phyloP scores from a whole-genome alignment of 768 basidiomycete genomes.

The Phlebiopsis flavidoalba region DNA sequence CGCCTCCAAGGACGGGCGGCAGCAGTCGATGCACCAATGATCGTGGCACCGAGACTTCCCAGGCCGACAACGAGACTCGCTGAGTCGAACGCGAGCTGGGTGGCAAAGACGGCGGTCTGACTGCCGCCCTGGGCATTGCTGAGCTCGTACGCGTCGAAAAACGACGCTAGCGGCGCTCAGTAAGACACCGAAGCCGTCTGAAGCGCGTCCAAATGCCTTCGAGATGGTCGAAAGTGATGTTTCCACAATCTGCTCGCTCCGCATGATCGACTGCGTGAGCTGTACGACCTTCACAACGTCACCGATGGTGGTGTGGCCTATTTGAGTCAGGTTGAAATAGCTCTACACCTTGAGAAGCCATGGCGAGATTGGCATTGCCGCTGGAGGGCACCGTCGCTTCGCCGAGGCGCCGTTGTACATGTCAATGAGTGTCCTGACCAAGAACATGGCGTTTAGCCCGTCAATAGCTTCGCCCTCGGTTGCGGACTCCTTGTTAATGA shows the following conservation, averaged over 20 bases:
- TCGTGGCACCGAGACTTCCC: background rate
- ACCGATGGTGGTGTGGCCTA: background rate
- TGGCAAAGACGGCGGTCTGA: background rate
- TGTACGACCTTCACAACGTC: background rate
- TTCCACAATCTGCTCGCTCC: background rate
- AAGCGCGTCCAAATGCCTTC: background rate
- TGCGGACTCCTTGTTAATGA: background rate
- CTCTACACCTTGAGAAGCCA: background rate
- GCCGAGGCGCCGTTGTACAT: background rate
- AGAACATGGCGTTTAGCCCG: background rate
- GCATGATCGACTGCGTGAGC: background rate
- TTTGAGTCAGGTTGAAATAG: background rate
- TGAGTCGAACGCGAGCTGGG: background rate
- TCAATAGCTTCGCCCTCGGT: background rate
- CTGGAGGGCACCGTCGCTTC: background rate
- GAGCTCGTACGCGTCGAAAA: background rate
- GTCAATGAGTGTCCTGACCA: background rate
- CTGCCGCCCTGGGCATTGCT: background rate
- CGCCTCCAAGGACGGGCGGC: background rate
- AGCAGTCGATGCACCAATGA: background rate
- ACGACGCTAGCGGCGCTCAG: background rate
- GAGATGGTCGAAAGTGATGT: background rate
- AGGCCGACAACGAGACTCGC: background rate
- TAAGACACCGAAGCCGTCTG: background rate
- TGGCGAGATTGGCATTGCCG: too few relatives aligned